A percentile compares a stretch with the other conserved stretches of the same genome.
Evolutionary conservation across 1,284 basidiomycete species (phyloP).

Genomic region (Grifola frondosa): DNA sequence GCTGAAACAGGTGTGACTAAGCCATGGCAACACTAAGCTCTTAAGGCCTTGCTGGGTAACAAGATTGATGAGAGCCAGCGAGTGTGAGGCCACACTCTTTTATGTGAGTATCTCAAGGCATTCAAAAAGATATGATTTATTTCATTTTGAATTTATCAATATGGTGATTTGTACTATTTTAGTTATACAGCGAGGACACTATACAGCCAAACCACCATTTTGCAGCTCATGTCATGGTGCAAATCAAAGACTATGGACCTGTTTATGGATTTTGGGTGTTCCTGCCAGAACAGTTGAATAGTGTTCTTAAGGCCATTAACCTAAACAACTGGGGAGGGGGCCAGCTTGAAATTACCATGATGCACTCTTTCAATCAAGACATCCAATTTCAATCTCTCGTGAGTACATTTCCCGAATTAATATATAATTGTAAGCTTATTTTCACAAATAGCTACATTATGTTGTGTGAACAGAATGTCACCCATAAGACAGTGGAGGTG

Average conservation of each 20-base stretch:
- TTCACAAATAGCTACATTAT: too few relatives aligned
- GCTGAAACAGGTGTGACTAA: too few relatives aligned
- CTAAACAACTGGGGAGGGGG: conserved; percentile 29
- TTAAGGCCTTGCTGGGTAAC: too few relatives aligned
- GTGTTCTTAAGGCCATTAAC: conserved; percentile 27
- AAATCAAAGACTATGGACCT: conserved; percentile 28
- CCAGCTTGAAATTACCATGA: conserved; percentile 29
- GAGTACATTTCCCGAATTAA: too few relatives aligned
- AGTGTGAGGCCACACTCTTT: neutral
- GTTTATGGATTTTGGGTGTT: conserved; percentile 33
- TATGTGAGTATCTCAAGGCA: conserved; percentile 3
- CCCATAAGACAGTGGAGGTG: too few relatives aligned
- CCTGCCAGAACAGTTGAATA: conserved; percentile 30
- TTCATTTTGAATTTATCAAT: too few relatives aligned
- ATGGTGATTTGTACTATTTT: too few relatives aligned
- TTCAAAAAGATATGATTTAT: conserved; percentile 5
- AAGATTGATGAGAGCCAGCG: too few relatives aligned
- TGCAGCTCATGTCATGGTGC: conserved; percentile 24
- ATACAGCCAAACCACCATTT: conserved; percentile 34
- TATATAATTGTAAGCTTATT: too few relatives aligned
- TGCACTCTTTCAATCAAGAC: conserved; percentile 23
- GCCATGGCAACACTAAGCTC: too few relatives aligned
- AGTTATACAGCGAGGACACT: conserved; percentile 23
- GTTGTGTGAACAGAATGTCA: too few relatives aligned
- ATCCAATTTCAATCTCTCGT: conserved; percentile 3